A percentile compares a stretch with the other conserved stretches of the same genome.
These are phyloP conservation scores for Adansonia digitata DNA, from an alignment of 345 rosid species.

Conservation along the genomic window DNA sequence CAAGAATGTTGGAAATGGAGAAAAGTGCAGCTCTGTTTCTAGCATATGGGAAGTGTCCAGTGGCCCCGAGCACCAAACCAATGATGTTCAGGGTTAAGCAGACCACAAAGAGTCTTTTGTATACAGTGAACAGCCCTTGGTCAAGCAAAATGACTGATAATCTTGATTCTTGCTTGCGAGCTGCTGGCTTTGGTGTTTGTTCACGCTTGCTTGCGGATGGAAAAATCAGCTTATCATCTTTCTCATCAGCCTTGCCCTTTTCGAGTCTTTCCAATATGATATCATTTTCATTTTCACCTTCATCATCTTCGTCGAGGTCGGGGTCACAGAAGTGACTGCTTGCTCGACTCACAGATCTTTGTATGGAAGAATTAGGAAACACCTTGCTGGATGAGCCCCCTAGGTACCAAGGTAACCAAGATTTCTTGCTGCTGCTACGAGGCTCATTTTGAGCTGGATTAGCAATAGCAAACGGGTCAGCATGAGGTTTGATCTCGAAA, in stretches of 20 bases:
- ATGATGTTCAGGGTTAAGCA: conserved; percentile 43
- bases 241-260: conserved; percentile 33
- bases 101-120: conserved; percentile 60
- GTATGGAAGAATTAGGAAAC: conserved; percentile 32
- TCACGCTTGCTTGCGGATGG: conserved; percentile 29
- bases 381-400: conserved; percentile 37
- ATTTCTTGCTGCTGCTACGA: conserved; percentile 13
- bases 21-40: conserved; percentile 60
- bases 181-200: conserved; percentile 32
- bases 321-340: conserved; percentile 80
- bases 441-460: conserved; percentile 6
- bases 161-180: conserved; percentile 49
- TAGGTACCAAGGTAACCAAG: conserved; percentile 34
- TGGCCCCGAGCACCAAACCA: conserved; percentile 54
- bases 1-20: conserved; percentile 63
- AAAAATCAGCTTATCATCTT: conserved; percentile 12
- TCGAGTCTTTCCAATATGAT: conserved; percentile 24
- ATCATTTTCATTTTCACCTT: conserved; percentile 20
- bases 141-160: conserved; percentile 67
- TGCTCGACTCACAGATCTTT: conserved; percentile 40
- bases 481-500: conserved; percentile 57
- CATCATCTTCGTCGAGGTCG: conserved; percentile 30
- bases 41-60: conserved; percentile 57
- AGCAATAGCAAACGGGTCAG: conserved; percentile 36
- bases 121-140: conserved; percentile 74